phyloP scores from a whole-genome alignment of 148 eudicot species.

The Euryodendron excelsum region DNA sequence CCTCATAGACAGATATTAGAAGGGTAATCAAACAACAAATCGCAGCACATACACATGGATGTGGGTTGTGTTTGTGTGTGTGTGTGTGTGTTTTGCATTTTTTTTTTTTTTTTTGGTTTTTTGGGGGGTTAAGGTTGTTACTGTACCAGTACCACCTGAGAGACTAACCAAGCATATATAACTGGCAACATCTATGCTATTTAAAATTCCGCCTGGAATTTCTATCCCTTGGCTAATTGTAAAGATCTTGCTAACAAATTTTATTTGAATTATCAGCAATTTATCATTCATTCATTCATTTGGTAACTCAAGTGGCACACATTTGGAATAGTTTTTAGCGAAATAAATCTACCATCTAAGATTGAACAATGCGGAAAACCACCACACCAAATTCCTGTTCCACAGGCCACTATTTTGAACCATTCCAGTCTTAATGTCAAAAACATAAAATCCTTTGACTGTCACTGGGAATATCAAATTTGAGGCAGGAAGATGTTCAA shows the following conservation, averaged over 20 bases:
- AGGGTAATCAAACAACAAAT: not conserved
- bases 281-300: not conserved
- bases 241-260: not conserved
- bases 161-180: not conserved
- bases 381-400: not conserved
- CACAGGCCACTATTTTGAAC: not conserved
- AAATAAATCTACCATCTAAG: not conserved
- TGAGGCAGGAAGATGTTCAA: not conserved
- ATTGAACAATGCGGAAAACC: not conserved
- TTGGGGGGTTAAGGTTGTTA: no score
- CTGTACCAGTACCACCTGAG: no score
- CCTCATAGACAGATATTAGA: not conserved
- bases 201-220: no score
- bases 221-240: not conserved
- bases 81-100: no score
- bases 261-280: not conserved
- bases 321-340: not conserved
- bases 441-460: not conserved
- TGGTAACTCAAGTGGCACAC: not conserved
- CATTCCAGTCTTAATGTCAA: not conserved
- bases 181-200: no score
- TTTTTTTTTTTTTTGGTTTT: no score
- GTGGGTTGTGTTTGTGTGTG: no score
- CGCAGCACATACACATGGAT: not conserved
- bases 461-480: not conserved